These are phyloP conservation scores for Tothia fuscella DNA, from an alignment of 2,329 filamentous ascomycete genomes.

Conservation along the genomic window DNA sequence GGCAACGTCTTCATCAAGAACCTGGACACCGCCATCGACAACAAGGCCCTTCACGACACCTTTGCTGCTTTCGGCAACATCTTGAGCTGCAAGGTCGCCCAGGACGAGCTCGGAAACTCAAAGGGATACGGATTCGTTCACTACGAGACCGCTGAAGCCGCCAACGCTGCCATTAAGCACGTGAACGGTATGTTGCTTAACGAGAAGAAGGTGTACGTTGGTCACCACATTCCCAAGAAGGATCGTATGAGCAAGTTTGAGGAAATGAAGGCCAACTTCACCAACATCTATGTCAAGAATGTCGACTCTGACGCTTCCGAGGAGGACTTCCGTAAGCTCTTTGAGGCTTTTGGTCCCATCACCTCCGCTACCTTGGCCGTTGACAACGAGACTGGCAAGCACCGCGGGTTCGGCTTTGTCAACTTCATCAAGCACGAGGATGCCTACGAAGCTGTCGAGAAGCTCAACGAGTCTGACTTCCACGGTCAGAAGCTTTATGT, in stretches of 20 bases:
- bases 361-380: slow-evolving; percentile 91
- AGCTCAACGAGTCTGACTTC: slow-evolving; percentile 85
- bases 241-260: slow-evolving; percentile 99
- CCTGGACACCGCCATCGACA: slow-evolving; percentile 94
- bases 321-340: slow-evolving; percentile 87
- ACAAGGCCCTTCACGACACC: slow-evolving; percentile 99
- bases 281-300: slow-evolving; percentile 99
- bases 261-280: slow-evolving; percentile 99
- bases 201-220: slow-evolving; percentile 99
- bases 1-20: slow-evolving; percentile 99
- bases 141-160: slow-evolving; percentile 98
- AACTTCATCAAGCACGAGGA: slow-evolving; percentile 90
- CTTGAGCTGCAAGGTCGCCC: slow-evolving; percentile 96
- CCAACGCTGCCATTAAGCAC: slow-evolving; percentile 94
- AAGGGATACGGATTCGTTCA: slow-evolving; percentile 99
- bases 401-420: slow-evolving; percentile 90
- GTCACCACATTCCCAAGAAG: slow-evolving; percentile 99
- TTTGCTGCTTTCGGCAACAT: slow-evolving; percentile 98
- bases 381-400: slow-evolving; percentile 74
- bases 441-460: slow-evolving; percentile 75
- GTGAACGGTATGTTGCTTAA: slow-evolving; percentile 99
- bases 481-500: slow-evolving; percentile 94
- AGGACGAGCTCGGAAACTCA: slow-evolving; percentile 92
- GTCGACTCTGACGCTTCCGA: slow-evolving; percentile 74
- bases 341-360: slow-evolving; percentile 85